Evolutionary conservation across 352 stramenopile genomes (phyloP).

Genomic region (Globisporangium cylindrosporum): DNA sequence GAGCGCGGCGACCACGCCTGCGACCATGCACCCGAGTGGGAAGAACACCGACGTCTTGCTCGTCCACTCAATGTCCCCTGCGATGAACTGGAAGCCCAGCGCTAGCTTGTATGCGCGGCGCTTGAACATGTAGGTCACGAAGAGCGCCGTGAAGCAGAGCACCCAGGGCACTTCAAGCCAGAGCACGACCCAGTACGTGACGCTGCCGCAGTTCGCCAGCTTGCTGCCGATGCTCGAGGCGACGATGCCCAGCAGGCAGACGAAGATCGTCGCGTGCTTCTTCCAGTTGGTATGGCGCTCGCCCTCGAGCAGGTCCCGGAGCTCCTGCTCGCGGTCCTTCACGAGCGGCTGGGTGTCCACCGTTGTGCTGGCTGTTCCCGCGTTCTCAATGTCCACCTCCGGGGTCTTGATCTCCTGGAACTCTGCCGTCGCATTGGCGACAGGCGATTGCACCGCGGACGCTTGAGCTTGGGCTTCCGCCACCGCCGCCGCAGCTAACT

Average conservation of each 20-base stretch:
- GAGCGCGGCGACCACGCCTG: conserved; percentile 41
- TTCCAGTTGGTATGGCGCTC: conserved; percentile 38
- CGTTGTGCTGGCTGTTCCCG: not conserved
- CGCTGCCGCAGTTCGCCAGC: conserved; percentile 13
- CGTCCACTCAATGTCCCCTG: conserved; percentile 45
- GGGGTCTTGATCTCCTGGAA: conserved; percentile 16
- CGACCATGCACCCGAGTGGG: conserved; percentile 31
- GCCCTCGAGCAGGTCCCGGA: conserved; percentile 18
- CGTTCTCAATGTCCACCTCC: conserved; percentile 9
- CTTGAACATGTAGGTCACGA: conserved; percentile 30
- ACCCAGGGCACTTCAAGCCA: conserved; percentile 50
- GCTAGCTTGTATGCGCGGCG: conserved; percentile 37
- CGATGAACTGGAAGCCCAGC: conserved; percentile 33
- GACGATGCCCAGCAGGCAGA: conserved; percentile 43
- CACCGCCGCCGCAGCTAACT: conserved; percentile 22
- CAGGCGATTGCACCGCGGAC: not conserved
- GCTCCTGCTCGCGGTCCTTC: conserved; percentile 18
- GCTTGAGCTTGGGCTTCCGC: conserved; percentile 2
- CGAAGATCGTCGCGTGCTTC: conserved; percentile 34
- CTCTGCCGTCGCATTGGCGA: not conserved
- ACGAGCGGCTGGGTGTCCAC: conserved; percentile 14
- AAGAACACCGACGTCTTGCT: conserved; percentile 36
- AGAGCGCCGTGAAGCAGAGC: conserved; percentile 35
- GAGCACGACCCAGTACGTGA: conserved; percentile 31
- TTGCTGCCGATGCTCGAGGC: conserved; percentile 25